Conservation (phyloP, 176 grass and related monocot genomes). For the Neostapfia colusana region DNA sequence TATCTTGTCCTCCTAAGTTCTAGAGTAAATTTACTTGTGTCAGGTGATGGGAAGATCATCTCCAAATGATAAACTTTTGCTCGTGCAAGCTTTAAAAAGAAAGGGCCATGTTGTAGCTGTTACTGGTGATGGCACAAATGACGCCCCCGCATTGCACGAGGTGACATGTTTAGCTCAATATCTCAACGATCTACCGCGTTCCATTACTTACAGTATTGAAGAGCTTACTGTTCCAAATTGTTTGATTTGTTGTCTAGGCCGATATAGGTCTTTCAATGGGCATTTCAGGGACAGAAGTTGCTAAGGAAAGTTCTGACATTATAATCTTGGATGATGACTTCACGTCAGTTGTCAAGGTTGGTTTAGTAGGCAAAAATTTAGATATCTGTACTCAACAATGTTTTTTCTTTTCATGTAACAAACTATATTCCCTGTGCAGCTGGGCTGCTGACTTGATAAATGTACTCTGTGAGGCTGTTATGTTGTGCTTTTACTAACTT, state of each 20-base stretch:
- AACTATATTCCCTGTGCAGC: conserved; percentile 10
- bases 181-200: conserved; percentile 16
- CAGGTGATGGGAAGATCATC: conserved; percentile 98
- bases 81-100: conserved; percentile 93
- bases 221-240: conserved; percentile 16
- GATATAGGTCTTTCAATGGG: conserved; percentile 99
- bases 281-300: conserved; percentile 91
- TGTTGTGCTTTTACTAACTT: conserved; percentile 23
- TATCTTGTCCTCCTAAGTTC: background rate
- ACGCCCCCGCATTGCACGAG: conserved; percentile 94
- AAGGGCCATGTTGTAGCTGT: conserved; percentile 94
- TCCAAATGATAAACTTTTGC: conserved; percentile 89
- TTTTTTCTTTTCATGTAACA: conserved; percentile 20
- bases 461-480: background rate
- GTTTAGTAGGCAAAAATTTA: conserved; percentile 32
- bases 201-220: conserved; percentile 24
- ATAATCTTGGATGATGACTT: conserved; percentile 97
- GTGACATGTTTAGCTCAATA: conserved; percentile 44
- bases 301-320: conserved; percentile 99
- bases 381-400: background rate
- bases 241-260: conserved; percentile 56
- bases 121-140: conserved; percentile 97
- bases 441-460: conserved; percentile 7
- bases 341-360: conserved; percentile 91
- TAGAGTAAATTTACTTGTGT: conserved; percentile 47